Evolutionary conservation across 768 basidiomycete species (phyloP).

Genomic region (Leccinum arenicola): DNA sequence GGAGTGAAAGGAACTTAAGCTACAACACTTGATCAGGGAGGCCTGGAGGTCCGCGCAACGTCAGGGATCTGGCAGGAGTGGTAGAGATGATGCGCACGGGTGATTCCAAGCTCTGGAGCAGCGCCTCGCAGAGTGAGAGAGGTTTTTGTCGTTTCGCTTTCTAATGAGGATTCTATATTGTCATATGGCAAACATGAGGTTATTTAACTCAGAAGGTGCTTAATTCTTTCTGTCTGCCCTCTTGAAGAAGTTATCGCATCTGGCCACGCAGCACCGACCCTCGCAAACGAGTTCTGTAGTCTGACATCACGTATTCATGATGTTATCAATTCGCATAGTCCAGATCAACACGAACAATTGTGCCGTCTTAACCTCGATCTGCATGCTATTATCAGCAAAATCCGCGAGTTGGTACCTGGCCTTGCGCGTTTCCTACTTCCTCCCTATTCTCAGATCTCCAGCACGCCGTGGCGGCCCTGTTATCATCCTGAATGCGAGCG

Average conservation of each 20-base stretch:
- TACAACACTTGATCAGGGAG: neutral
- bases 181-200: neutral
- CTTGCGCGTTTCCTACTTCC: neutral
- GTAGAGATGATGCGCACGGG: neutral
- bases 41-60: neutral
- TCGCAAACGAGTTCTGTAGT: neutral
- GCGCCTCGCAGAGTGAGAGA: neutral
- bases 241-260: neutral
- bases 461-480: neutral
- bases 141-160: neutral
- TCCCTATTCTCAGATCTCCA: neutral
- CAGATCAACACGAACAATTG: neutral
- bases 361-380: neutral
- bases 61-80: neutral
- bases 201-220: neutral
- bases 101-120: neutral
- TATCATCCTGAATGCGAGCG: neutral
- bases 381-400: neutral
- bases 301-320: neutral
- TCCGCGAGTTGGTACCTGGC: neutral
- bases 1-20: neutral
- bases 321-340: neutral
- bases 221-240: neutral
- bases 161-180: neutral
- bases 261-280: neutral